Conservation (phyloP, 495 filamentous ascomycete genomes). For the Xylaria cubensis region DNA sequence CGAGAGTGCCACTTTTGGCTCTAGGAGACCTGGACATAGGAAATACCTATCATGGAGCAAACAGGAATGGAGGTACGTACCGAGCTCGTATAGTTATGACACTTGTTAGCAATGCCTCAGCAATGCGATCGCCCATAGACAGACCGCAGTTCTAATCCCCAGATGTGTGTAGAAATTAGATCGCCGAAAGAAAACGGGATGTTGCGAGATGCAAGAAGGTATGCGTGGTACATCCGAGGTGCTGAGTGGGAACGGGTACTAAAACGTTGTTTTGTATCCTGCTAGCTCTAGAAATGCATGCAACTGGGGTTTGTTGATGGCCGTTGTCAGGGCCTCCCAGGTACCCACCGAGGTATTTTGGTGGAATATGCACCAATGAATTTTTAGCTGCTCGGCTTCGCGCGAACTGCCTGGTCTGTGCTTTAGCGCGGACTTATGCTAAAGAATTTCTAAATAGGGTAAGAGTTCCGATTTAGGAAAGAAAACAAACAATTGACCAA, state of each 20-base stretch:
- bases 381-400: background rate
- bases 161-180: background rate
- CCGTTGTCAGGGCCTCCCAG: conserved; percentile 20
- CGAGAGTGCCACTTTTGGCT: conserved; percentile 18
- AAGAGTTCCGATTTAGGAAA: conserved; percentile 20
- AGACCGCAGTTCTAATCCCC: background rate
- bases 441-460: conserved; percentile 5
- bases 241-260: background rate
- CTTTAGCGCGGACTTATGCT: background rate
- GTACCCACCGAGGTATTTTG: conserved; percentile 7
- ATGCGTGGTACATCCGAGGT: background rate
- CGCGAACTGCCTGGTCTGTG: conserved; percentile 10
- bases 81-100: background rate
- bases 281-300: background rate
- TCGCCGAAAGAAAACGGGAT: background rate
- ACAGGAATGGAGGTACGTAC: conserved; percentile 17
- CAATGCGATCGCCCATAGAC: background rate
- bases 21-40: conserved; percentile 3
- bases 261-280: conserved; percentile 7
- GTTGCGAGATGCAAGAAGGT: background rate
- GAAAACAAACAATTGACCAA: conserved; percentile 17
- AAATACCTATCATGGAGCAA: background rate
- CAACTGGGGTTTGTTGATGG: conserved; percentile 12
- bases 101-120: background rate
- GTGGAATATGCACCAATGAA: background rate